A percentile compares a stretch with the other conserved stretches of the same genome.
Conservation (phyloP, 2,329 filamentous ascomycete genomes). For the Beauveria rudraprayagi region DNA sequence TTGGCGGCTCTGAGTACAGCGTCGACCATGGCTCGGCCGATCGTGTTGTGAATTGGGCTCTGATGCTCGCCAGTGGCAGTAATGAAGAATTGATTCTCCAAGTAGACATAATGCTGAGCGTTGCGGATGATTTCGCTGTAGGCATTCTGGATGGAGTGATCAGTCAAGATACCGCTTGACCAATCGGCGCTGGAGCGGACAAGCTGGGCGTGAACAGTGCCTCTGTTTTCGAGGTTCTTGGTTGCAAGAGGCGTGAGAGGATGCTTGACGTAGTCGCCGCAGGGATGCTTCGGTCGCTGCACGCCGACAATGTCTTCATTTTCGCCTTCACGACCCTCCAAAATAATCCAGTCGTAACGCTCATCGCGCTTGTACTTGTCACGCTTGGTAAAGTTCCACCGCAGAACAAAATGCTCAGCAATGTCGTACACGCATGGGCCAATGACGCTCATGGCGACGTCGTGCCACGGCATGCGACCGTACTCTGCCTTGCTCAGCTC, state of each 20-base stretch:
- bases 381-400: slow-evolving; percentile 95
- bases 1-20: slow-evolving; percentile 74
- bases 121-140: slow-evolving; percentile 79
- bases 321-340: slow-evolving; percentile 67
- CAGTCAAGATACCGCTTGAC: slow-evolving; percentile 81
- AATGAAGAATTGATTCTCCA: slow-evolving; percentile 99
- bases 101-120: slow-evolving; percentile 89
- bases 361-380: slow-evolving; percentile 94
- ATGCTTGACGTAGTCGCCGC: slow-evolving; percentile 79
- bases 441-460: slow-evolving; percentile 85
- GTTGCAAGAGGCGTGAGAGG: slow-evolving; percentile 61
- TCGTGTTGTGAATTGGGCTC: slow-evolving; percentile 74
- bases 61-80: slow-evolving; percentile 88
- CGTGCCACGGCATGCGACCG: slow-evolving; percentile 97
- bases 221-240: slow-evolving; percentile 57
- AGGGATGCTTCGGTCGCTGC: slow-evolving; percentile 80
- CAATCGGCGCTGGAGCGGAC: slow-evolving; percentile 89
- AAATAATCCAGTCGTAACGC: slow-evolving; percentile 73
- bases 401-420: slow-evolving; percentile 85
- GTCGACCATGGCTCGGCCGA: slow-evolving; percentile 85
- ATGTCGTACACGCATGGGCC: slow-evolving; percentile 90
- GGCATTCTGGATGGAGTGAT: slow-evolving; percentile 81
- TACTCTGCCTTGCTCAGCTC: slow-evolving; percentile 86
- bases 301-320: slow-evolving; percentile 84
- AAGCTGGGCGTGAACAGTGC: slow-evolving; percentile 73